Evolutionary conservation across 768 basidiomycete species (phyloP).

Genomic region (Naganishia randhawae): DNA sequence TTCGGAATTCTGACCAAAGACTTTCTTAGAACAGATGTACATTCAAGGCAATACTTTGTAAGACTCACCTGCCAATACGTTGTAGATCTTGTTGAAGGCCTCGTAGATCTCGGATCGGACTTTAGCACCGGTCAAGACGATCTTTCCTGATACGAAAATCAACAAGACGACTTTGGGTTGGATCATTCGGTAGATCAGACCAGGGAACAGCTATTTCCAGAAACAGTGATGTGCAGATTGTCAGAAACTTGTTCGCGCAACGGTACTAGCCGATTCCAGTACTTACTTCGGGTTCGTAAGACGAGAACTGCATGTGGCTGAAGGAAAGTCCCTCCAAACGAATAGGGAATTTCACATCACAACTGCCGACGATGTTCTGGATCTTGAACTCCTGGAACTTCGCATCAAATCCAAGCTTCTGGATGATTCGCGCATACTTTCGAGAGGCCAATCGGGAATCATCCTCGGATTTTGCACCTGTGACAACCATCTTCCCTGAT

Average conservation of each 20-base stretch:
- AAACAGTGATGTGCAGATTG: not conserved
- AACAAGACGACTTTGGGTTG: slow-evolving; percentile 98
- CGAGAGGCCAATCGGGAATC: slow-evolving; percentile 93
- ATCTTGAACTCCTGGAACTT: slow-evolving; percentile 99
- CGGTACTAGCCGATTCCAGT: not conserved
- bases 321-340: slow-evolving; percentile 95
- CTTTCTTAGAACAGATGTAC: not conserved
- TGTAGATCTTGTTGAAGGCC: slow-evolving; percentile 99
- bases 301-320: slow-evolving; percentile 95
- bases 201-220: slow-evolving; percentile 78
- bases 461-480: slow-evolving; percentile 98
- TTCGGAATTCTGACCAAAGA: slow-evolving; percentile 2
- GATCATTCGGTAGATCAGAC: slow-evolving; percentile 98
- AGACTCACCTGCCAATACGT: slow-evolving; percentile 63
- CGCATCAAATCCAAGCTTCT: slow-evolving; percentile 98
- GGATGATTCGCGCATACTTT: slow-evolving; percentile 98
- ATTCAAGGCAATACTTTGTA: not conserved
- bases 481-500: slow-evolving; percentile 99
- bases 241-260: not conserved
- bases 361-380: slow-evolving; percentile 96
- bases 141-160: slow-evolving; percentile 99
- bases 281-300: slow-evolving; percentile 92
- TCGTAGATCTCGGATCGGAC: slow-evolving; percentile 99
- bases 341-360: slow-evolving; percentile 98
- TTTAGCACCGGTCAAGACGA: slow-evolving; percentile 98